Evolutionary conservation across 495 filamentous ascomycete genomes (phyloP).

Genomic region (Neurospora tetrasperma): DNA sequence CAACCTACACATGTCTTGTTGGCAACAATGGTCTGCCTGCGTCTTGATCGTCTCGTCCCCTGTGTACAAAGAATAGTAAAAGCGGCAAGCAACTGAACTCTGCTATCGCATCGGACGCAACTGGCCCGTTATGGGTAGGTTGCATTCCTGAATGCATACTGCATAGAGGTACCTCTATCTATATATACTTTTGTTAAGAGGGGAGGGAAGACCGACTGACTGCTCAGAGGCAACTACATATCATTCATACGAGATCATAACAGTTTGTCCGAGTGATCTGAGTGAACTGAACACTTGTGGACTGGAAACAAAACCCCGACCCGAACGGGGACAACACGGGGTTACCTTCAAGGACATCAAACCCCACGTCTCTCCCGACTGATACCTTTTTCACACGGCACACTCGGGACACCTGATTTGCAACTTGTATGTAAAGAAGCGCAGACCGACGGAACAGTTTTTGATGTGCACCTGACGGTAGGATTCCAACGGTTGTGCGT

Average conservation of each 20-base stretch:
- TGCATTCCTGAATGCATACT: not conserved
- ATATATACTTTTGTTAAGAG: not conserved
- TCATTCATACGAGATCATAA: not conserved
- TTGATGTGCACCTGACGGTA: not conserved
- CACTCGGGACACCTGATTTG: not conserved
- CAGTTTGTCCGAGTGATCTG: not conserved
- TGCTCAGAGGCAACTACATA: not conserved
- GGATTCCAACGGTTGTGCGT: not conserved
- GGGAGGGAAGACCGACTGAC: not conserved
- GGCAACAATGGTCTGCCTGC: not conserved
- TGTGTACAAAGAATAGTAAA: not conserved
- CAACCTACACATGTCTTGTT: not conserved
- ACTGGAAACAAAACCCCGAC: not conserved
- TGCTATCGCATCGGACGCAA: not conserved
- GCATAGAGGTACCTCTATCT: not conserved
- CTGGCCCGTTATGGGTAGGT: not conserved
- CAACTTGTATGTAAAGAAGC: not conserved
- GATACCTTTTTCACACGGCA: not conserved
- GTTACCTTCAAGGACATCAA: not conserved
- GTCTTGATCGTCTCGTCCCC: not conserved
- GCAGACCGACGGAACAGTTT: not conserved
- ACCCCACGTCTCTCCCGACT: not conserved
- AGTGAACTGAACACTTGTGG: not conserved
- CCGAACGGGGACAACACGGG: not conserved
- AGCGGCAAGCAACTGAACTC: not conserved